Evolutionary conservation across 1,284 basidiomycete genomes (phyloP).

Genomic region (Tausonia pullulans): DNA sequence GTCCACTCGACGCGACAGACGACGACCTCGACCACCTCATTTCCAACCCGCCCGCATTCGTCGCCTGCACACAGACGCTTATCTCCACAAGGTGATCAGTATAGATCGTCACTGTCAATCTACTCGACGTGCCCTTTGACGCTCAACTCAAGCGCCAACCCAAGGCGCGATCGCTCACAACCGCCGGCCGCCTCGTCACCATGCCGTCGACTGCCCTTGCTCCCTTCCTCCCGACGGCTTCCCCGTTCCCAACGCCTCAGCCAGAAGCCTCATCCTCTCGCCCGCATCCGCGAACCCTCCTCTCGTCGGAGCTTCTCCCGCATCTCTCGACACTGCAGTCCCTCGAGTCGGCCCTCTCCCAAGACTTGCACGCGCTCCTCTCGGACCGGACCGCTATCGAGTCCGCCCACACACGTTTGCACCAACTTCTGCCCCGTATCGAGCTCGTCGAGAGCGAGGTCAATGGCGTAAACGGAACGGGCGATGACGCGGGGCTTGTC

Average conservation of each 20-base stretch:
- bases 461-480: slow-evolving; percentile 24
- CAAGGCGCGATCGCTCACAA: no score
- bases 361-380: slow-evolving; percentile 61
- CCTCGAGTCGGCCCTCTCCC: slow-evolving; percentile 64
- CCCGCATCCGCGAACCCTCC: slow-evolving; percentile 9
- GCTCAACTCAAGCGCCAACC: no score
- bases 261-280: not conserved
- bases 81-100: no score
- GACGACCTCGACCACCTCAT: no score
- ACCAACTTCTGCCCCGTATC: slow-evolving; percentile 52
- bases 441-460: slow-evolving; percentile 54
- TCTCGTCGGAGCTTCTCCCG: slow-evolving; percentile 28
- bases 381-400: slow-evolving; percentile 56
- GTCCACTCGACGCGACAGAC: no score
- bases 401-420: slow-evolving; percentile 51
- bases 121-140: no score
- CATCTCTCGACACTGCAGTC: slow-evolving; percentile 50
- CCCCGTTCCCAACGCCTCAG: not conserved
- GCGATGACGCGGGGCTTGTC: slow-evolving; percentile 28
- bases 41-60: no score
- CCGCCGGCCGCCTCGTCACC: no score
- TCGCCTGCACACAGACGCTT: no score
- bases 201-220: no score
- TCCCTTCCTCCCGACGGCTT: no score
- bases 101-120: no score